Evolutionary conservation across 106 monocot genomes (phyloP).

Genomic region (Dioscorea zingiberensis): DNA sequence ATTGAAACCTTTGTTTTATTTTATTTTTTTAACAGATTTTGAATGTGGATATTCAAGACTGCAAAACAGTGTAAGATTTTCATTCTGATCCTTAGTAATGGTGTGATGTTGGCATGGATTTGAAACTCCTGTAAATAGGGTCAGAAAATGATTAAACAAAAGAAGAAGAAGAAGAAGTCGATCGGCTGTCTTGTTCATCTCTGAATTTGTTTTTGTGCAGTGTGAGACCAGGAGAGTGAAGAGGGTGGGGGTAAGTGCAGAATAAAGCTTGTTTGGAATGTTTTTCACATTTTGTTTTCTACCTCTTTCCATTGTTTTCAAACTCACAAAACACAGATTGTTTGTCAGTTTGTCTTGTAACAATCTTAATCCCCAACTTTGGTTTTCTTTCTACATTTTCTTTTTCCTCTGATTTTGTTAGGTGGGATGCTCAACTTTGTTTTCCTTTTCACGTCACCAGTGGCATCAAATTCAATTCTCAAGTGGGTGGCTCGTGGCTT

Average conservation of each 20-base stretch:
- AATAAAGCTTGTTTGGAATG: slow-evolving; percentile 23
- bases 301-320: not conserved
- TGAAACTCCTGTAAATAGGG: too few relatives aligned
- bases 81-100: too few relatives aligned
- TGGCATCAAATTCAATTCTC: too few relatives aligned
- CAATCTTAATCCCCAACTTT: not conserved
- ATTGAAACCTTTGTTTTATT: too few relatives aligned
- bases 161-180: too few relatives aligned
- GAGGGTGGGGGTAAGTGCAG: slow-evolving; percentile 1
- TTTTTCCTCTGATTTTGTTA: not conserved
- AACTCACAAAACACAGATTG: not conserved
- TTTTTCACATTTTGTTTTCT: slow-evolving; percentile 1
- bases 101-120: too few relatives aligned
- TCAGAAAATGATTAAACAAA: too few relatives aligned
- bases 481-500: too few relatives aligned
- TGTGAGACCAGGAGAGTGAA: not conserved
- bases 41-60: too few relatives aligned
- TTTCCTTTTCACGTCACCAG: slow-evolving; percentile 6
- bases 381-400: not conserved
- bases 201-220: slow-evolving; percentile 1
- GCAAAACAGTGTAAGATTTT: too few relatives aligned
- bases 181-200: not conserved
- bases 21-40: too few relatives aligned
- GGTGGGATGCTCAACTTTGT: not conserved
- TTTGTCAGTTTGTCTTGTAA: too few relatives aligned